Percentiles rank a stretch among this genome's conserved stretches.
phyloP scores from a whole-genome alignment of 805 yeast genomes.

The Saccharomycopsis oosterbeekiorum region DNA sequence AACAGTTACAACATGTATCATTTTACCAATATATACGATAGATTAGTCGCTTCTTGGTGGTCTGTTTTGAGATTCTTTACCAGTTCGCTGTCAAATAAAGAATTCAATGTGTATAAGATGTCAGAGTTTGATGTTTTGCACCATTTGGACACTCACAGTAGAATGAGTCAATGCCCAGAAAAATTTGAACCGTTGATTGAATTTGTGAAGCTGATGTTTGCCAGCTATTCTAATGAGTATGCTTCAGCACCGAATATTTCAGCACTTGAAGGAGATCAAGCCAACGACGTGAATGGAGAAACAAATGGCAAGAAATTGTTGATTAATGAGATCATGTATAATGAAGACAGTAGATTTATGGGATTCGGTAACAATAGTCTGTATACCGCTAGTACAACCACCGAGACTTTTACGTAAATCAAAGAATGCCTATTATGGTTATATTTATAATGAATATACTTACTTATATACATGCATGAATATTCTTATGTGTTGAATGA shows the following conservation, averaged over 20 bases:
- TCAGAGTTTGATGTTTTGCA: background rate
- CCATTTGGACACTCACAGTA: background rate
- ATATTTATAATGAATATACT: background rate
- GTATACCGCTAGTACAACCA: background rate
- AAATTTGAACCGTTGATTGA: background rate
- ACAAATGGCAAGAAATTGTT: background rate
- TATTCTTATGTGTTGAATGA: background rate
- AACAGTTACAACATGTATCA: slow-evolving; percentile 13
- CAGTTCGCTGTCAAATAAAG: background rate
- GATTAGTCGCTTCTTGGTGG: slow-evolving; percentile 15
- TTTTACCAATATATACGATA: slow-evolving; percentile 15
- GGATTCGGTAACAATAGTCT: background rate
- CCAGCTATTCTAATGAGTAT: background rate
- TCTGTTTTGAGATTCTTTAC: slow-evolving; percentile 5
- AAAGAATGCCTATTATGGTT: background rate
- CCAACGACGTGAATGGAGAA: background rate
- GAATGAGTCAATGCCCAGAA: background rate
- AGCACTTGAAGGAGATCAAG: background rate
- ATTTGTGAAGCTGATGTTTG: background rate
- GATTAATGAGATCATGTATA: background rate
- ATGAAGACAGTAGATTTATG: background rate
- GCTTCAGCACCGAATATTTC: background rate
- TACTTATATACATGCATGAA: background rate
- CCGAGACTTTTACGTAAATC: background rate
- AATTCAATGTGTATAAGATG: background rate